Conservation (phyloP, 768 basidiomycete genomes). For the Saitozyma sp. region DNA sequence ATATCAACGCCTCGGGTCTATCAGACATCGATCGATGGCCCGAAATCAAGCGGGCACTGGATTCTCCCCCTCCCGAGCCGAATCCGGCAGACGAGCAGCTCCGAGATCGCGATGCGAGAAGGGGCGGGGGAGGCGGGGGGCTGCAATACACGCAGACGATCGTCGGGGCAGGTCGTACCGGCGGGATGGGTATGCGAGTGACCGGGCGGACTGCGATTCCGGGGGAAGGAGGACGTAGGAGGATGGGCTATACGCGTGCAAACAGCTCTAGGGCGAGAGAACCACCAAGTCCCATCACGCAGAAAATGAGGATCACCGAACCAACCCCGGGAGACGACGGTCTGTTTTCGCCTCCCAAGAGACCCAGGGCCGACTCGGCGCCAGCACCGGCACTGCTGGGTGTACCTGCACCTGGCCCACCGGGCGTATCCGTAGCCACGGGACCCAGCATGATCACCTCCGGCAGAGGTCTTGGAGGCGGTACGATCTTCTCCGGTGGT, state of each 20-base stretch:
- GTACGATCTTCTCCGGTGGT: conserved; percentile 8
- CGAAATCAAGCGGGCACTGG: conserved; percentile 68
- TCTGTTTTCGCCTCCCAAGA: conserved; percentile 32
- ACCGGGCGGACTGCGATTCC: conserved; percentile 53
- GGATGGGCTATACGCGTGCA: too few species aligned
- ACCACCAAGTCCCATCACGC: conserved; percentile 13
- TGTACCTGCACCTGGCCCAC: neutral
- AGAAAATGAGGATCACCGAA: conserved; percentile 13
- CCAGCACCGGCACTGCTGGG: conserved; percentile 26
- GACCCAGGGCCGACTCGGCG: conserved; percentile 49
- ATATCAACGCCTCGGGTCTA: conserved; percentile 74
- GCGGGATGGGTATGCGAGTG: conserved; percentile 75
- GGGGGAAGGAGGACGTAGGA: conserved; percentile 7
- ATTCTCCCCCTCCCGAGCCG: conserved; percentile 55
- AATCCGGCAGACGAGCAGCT: conserved; percentile 60
- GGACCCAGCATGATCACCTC: conserved; percentile 25
- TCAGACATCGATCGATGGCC: conserved; percentile 81
- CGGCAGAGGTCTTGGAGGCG: conserved; percentile 25
- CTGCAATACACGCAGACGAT: conserved; percentile 88
- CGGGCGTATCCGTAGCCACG: neutral
- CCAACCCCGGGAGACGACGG: conserved; percentile 29
- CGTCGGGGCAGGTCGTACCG: conserved; percentile 68
- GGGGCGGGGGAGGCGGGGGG: conserved; percentile 50
- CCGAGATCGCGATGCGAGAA: conserved; percentile 40
- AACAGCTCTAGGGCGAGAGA: neutral